phyloP scores from a whole-genome alignment of 176 grass and related monocot genomes.

The Hyparrhenia diplandra region DNA sequence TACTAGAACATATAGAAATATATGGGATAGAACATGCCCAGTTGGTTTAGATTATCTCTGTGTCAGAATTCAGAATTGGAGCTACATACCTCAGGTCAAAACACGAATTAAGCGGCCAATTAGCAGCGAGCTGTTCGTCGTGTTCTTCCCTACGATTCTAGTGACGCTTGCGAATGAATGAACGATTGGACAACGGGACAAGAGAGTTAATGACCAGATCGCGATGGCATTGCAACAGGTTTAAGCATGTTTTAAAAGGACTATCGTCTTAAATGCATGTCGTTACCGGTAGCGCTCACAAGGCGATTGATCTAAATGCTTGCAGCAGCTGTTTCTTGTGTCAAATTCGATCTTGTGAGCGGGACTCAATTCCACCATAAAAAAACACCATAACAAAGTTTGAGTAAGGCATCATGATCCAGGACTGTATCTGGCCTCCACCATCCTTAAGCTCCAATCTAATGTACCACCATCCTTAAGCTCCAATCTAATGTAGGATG shows the following conservation, averaged over 20 bases:
- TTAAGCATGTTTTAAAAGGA: not conserved
- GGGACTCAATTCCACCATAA: too few relatives aligned
- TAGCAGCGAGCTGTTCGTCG: not conserved
- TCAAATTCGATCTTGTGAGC: too few relatives aligned
- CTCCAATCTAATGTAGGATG: too few relatives aligned
- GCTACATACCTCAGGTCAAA: not conserved
- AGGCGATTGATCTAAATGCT: not conserved
- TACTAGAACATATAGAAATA: not conserved
- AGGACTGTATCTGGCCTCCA: too few relatives aligned
- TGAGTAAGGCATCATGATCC: too few relatives aligned
- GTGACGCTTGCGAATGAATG: not conserved
- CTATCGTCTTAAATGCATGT: constrained; percentile 9
- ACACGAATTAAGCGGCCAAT: not conserved
- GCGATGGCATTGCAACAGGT: not conserved
- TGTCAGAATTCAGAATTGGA: not conserved
- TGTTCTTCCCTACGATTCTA: not conserved
- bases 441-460: too few relatives aligned
- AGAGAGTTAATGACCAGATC: constrained; percentile 22
- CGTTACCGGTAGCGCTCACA: not conserved
- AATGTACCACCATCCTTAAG: too few relatives aligned
- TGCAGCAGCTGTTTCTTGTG: too few relatives aligned
- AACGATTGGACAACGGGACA: constrained; percentile 3
- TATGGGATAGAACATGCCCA: not conserved
- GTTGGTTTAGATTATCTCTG: not conserved
- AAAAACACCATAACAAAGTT: too few relatives aligned